Percentiles rank a stretch among this genome's conserved stretches.
Conservation (phyloP, 257 asterid species). For the Henckelia pumila region DNA sequence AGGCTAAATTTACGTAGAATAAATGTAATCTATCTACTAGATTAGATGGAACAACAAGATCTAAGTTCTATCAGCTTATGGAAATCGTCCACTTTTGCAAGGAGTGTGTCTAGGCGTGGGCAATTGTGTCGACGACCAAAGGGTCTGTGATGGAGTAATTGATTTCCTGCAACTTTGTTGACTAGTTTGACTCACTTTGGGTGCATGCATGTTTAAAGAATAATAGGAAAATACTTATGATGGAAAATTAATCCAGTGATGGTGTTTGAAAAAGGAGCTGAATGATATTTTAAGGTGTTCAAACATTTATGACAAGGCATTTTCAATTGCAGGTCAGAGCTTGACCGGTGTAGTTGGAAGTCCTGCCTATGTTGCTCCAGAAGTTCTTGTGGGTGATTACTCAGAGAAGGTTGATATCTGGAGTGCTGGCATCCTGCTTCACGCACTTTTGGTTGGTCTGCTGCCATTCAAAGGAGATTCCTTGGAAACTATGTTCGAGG, state of each 20-base stretch:
- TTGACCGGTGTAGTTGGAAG: conserved; percentile 81
- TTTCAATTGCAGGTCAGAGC: conserved; percentile 57
- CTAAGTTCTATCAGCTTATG: background rate
- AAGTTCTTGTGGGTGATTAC: conserved; percentile 76
- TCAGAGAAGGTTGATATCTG: conserved; percentile 85
- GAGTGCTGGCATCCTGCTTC: conserved; percentile 89
- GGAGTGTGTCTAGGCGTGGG: background rate
- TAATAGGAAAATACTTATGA: background rate
- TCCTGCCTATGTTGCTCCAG: conserved; percentile 94
- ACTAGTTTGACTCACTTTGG: background rate
- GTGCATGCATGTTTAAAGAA: background rate
- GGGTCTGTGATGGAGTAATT: background rate
- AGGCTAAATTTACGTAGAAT: background rate
- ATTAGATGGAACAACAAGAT: background rate
- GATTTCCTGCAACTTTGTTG: background rate
- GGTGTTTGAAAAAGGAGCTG: background rate
- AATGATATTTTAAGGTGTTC: background rate
- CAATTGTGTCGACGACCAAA: too few species aligned
- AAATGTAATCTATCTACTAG: too few species aligned
- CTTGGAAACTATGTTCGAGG: conserved; percentile 64
- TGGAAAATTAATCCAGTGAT: background rate
- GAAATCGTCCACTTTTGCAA: background rate
- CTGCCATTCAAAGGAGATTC: conserved; percentile 82
- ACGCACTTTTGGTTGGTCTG: conserved; percentile 74
- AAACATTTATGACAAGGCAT: conserved; percentile 16